These are phyloP conservation scores for Tuber brumale DNA, from an alignment of 495 filamentous ascomycete species.

Conservation along the genomic window DNA sequence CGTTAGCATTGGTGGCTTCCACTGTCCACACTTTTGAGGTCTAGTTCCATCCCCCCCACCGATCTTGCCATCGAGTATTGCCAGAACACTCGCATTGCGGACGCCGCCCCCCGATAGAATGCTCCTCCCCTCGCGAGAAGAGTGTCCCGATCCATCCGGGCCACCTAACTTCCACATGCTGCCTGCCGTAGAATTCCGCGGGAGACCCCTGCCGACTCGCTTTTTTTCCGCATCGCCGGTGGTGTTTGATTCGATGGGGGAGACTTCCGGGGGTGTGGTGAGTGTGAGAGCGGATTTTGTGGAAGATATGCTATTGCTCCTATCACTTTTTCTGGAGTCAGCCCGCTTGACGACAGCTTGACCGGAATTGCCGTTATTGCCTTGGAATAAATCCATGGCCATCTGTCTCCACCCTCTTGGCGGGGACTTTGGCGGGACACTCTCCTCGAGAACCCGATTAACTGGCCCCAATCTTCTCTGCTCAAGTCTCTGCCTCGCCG, in stretches of 20 bases:
- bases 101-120: not conserved
- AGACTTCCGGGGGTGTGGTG: not conserved
- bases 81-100: constrained; percentile 35
- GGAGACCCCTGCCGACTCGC: not conserved
- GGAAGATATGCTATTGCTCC: constrained; percentile 20
- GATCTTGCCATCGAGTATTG: constrained; percentile 32
- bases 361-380: not conserved
- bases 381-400: constrained; percentile 24
- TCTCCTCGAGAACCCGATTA: not conserved
- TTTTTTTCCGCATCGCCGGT: not conserved
- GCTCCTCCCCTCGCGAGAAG: constrained; percentile 7
- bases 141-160: not conserved
- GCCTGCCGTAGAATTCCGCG: not conserved
- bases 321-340: constrained; percentile 13
- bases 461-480: not conserved
- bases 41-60: constrained; percentile 19
- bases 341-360: constrained; percentile 14
- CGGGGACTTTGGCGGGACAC: constrained; percentile 5
- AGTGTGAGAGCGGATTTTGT: not conserved
- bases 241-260: not conserved
- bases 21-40: constrained; percentile 19
- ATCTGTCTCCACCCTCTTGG: constrained; percentile 31
- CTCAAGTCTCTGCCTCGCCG: constrained; percentile 9
- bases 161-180: constrained; percentile 10
- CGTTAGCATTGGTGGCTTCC: constrained; percentile 30